These are phyloP conservation scores for Copromyces sp. DNA, from an alignment of 495 filamentous ascomycete genomes.

Conservation along the genomic window DNA sequence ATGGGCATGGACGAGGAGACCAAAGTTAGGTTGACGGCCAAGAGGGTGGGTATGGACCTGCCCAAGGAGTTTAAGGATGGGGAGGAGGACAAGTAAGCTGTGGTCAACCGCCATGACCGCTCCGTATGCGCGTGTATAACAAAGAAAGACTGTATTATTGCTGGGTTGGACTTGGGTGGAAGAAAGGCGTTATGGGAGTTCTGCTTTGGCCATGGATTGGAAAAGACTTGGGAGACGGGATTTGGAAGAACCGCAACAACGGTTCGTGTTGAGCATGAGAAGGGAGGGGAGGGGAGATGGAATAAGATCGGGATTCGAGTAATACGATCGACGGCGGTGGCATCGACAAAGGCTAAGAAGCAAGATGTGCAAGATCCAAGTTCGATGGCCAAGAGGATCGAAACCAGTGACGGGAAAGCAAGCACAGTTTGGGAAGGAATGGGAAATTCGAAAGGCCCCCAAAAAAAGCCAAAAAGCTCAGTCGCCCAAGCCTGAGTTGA, in stretches of 20 bases:
- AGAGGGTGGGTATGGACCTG: constrained; percentile 82
- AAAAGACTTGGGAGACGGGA: not conserved
- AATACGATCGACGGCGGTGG: not conserved
- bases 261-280: not conserved
- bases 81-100: constrained; percentile 1
- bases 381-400: not conserved
- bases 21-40: constrained; percentile 68
- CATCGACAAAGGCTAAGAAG: not conserved
- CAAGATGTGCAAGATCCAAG: not conserved
- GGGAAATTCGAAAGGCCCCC: not conserved
- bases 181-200: not conserved
- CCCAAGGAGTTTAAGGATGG: constrained; percentile 42
- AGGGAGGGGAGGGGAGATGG: not conserved
- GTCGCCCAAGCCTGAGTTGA: not conserved
- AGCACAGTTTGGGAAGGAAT: not conserved
- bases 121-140: not conserved
- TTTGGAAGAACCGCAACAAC: not conserved
- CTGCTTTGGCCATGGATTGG: not conserved
- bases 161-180: not conserved
- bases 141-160: not conserved
- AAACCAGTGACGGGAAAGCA: not conserved
- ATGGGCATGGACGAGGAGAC: constrained; percentile 80
- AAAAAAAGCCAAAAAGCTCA: not conserved
- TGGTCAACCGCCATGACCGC: not conserved
- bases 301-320: not conserved